A percentile compares a stretch with the other conserved stretches of the same genome.
Conservation (phyloP, 2,329 filamentous ascomycete genomes). For the Fulvia fulva region DNA sequence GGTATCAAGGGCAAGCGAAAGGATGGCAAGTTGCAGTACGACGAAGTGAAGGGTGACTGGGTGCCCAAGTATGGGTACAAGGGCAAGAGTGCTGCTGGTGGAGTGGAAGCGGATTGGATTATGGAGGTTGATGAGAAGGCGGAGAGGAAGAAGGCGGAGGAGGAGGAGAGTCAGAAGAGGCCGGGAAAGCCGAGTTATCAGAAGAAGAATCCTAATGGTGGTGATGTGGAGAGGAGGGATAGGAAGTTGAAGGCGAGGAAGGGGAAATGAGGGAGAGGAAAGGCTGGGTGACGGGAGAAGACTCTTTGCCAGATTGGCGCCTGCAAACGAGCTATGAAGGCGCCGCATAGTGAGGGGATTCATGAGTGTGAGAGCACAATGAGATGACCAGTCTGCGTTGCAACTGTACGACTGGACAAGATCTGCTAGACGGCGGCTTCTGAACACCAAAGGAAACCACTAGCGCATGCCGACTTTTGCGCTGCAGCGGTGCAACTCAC, state of each 20-base stretch:
- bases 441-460: too few relatives aligned
- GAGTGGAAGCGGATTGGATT: conserved; percentile 71
- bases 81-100: conserved; percentile 75
- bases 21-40: conserved; percentile 76
- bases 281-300: neutral
- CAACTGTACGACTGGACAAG: too few relatives aligned
- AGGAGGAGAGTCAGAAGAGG: conserved; percentile 46
- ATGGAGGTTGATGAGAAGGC: conserved; percentile 76
- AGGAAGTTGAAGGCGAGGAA: conserved; percentile 21
- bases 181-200: neutral
- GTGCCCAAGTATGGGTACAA: conserved; percentile 94
- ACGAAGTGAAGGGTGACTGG: conserved; percentile 83
- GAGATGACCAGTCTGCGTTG: too few relatives aligned
- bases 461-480: too few relatives aligned
- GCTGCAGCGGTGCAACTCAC: too few relatives aligned
- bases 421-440: too few relatives aligned
- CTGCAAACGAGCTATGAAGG: too few relatives aligned
- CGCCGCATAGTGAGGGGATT: too few relatives aligned
- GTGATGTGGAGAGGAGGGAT: conserved; percentile 18
- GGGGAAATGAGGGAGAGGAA: neutral
- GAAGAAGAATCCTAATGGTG: neutral
- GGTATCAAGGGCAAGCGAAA: conserved; percentile 87
- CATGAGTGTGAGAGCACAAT: too few relatives aligned
- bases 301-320: neutral
- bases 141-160: conserved; percentile 59